A percentile compares a stretch with the other conserved stretches of the same genome.
Conservation (phyloP, 2,329 filamentous ascomycete species). For the Colletotrichum eleusines region DNA sequence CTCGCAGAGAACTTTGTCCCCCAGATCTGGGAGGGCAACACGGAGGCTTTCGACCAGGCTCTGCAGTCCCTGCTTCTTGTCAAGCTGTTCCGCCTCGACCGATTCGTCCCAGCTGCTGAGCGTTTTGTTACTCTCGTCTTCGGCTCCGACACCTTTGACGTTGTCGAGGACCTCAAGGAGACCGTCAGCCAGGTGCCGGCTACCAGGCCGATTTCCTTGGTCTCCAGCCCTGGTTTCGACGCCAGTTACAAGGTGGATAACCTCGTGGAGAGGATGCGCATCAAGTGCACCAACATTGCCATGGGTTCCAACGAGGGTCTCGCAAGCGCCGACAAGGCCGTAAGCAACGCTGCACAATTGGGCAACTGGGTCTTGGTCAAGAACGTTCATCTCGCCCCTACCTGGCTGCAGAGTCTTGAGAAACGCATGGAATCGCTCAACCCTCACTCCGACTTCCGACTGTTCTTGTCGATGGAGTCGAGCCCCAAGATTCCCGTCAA, state of each 20-base stretch:
- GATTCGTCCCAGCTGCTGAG: conserved; percentile 93
- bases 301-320: conserved; percentile 98
- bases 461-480: conserved; percentile 98
- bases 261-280: conserved; percentile 84
- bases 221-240: conserved; percentile 96
- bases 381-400: conserved; percentile 96
- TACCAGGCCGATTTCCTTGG: conserved; percentile 87
- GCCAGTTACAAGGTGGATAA: conserved; percentile 99
- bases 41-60: conserved; percentile 77
- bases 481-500: conserved; percentile 98
- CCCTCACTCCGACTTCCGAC: conserved; percentile 89
- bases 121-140: conserved; percentile 91
- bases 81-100: conserved; percentile 94
- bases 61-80: conserved; percentile 88
- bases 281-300: conserved; percentile 94
- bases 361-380: conserved; percentile 98
- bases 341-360: conserved; percentile 89
- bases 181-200: conserved; percentile 88
- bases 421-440: conserved; percentile 97
- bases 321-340: conserved; percentile 93
- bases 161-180: conserved; percentile 85
- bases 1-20: conserved; percentile 88
- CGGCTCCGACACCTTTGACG: conserved; percentile 83
- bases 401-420: conserved; percentile 96
- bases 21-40: conserved; percentile 75